These are phyloP conservation scores for Hymenoscyphus repandus DNA, from an alignment of 2,329 filamentous ascomycete species.

Conservation along the genomic window DNA sequence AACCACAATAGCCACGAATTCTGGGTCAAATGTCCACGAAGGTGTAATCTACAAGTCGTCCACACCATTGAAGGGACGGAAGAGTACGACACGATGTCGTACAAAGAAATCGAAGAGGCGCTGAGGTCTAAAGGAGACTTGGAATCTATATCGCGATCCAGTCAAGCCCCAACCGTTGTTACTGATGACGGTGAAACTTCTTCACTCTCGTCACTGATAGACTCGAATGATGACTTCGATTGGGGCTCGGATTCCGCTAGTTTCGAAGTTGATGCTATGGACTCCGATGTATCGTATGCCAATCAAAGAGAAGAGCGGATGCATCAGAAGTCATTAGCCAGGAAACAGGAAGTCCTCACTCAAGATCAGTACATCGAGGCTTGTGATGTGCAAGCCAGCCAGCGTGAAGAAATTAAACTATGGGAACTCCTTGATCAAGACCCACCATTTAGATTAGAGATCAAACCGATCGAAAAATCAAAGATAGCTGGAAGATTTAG, in stretches of 20 bases:
- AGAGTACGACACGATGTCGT: slow-evolving; percentile 14
- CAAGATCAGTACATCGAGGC: slow-evolving; percentile 25
- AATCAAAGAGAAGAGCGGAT: neutral
- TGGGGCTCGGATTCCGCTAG: neutral
- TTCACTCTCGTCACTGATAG: neutral
- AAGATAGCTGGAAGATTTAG: slow-evolving; percentile 5
- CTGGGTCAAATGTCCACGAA: slow-evolving; percentile 47
- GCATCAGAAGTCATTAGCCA: neutral
- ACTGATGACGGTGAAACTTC: neutral
- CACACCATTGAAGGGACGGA: slow-evolving; percentile 24
- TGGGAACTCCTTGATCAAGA: slow-evolving; percentile 27
- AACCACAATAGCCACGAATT: slow-evolving; percentile 39
- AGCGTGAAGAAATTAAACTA: slow-evolving; percentile 24
- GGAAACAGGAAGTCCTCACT: slow-evolving; percentile 10
- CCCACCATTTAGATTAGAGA: slow-evolving; percentile 24
- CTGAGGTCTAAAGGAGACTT: neutral
- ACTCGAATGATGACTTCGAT: neutral
- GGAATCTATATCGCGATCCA: slow-evolving; percentile 12
- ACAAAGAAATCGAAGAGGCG: slow-evolving; percentile 7
- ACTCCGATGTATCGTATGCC: neutral
- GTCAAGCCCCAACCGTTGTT: slow-evolving; percentile 1
- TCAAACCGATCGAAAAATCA: slow-evolving; percentile 7
- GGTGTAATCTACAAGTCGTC: slow-evolving; percentile 47
- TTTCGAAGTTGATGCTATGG: neutral
- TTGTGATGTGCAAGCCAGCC: slow-evolving; percentile 23